phyloP scores from a whole-genome alignment of 2,329 filamentous ascomycete species.

The Pyricularia pennisetigena region DNA sequence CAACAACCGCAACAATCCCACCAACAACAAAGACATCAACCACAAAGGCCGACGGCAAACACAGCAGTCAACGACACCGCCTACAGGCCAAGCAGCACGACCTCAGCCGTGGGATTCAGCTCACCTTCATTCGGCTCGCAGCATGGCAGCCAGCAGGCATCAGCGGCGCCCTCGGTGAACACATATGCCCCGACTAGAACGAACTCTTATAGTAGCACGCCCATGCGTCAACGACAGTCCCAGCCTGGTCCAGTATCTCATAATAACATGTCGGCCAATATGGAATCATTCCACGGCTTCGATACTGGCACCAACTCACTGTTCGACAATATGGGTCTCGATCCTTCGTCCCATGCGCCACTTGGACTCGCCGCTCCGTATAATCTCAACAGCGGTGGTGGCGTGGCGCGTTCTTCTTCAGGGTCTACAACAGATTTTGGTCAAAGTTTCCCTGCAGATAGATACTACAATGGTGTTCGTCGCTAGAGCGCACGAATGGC shows the following conservation, averaged over 20 bases:
- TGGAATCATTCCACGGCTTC: slow-evolving; percentile 14
- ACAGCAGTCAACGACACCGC: slow-evolving; percentile 1
- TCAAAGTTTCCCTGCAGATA: slow-evolving; percentile 12
- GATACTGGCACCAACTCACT: slow-evolving; percentile 8
- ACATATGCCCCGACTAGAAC: slow-evolving; percentile 10
- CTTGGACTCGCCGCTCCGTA: slow-evolving; percentile 14
- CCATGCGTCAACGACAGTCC: slow-evolving; percentile 12
- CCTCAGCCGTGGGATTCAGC: slow-evolving; percentile 8
- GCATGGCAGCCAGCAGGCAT: slow-evolving; percentile 7
- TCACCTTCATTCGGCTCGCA: slow-evolving; percentile 8
- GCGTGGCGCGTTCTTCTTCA: slow-evolving; percentile 15
- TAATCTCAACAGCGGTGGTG: slow-evolving; percentile 15
- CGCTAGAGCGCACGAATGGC: slow-evolving; percentile 3
- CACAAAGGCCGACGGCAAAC: slow-evolving; percentile 8
- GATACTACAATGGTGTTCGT: slow-evolving; percentile 12
- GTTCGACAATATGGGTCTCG: slow-evolving; percentile 19
- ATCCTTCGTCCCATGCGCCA: slow-evolving; percentile 14
- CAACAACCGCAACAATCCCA: slow-evolving; percentile 11
- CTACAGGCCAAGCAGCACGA: slow-evolving; percentile 1
- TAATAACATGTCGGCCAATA: slow-evolving; percentile 4
- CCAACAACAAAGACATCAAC: slow-evolving; percentile 11
- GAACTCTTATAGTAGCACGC: slow-evolving; percentile 9
- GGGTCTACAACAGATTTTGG: slow-evolving; percentile 8
- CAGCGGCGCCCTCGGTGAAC: slow-evolving; percentile 9
- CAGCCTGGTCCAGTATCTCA: slow-evolving; percentile 10